Base-by-base conservation (phyloP, 441 rosid genomes). In the Theobroma grandiflorum region DNA sequence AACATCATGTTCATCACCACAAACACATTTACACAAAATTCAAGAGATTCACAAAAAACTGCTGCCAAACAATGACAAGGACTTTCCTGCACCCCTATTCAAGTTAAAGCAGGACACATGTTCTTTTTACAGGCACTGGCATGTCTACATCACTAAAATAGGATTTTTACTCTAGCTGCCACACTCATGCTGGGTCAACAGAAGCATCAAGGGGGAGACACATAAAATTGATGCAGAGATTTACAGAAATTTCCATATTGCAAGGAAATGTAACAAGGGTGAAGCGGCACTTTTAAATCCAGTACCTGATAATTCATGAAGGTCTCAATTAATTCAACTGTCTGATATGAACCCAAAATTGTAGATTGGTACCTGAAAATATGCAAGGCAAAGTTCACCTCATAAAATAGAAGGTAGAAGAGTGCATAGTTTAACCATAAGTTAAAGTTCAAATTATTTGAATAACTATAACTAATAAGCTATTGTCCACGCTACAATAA, bases 271-370 rank as follows among this genome's bases (percentile, higher is more conserved):
- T 58, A 50, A 4, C 4, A 40, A 50, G 40, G 14, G 4, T 65
- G 31, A 26, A 49, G 50, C 18, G 26, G 35, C 9, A 14, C 18
- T 68, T 55, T 35, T 15, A 49, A 65, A 47, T 67, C 22, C 70
- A 40, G 58, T 89, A 95, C 99, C 99, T 96, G 98, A 87, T 96
- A 96, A 85, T 96, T 96, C 99, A 95, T 91, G 83, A 95, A 96
- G 55, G 99, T 96, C 84, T 97, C 97, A 47, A 97, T 97, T 84
- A 96, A 87, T 83, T 96, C 99, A 22, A 91, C 98, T 0, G 98
- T 93, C 86, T 96, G 99, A 84, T 90, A 97, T n/a, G 94, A 92
- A 35, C 99, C 99, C n/a, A 94, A 83, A 85, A 97, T 85, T 18
- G 98, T 95, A 74, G 99, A 96, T 72, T 96, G 99, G 81, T 96